These are phyloP conservation scores for Agrocybe pediades DNA, from an alignment of 768 basidiomycete genomes.

Conservation along the genomic window DNA sequence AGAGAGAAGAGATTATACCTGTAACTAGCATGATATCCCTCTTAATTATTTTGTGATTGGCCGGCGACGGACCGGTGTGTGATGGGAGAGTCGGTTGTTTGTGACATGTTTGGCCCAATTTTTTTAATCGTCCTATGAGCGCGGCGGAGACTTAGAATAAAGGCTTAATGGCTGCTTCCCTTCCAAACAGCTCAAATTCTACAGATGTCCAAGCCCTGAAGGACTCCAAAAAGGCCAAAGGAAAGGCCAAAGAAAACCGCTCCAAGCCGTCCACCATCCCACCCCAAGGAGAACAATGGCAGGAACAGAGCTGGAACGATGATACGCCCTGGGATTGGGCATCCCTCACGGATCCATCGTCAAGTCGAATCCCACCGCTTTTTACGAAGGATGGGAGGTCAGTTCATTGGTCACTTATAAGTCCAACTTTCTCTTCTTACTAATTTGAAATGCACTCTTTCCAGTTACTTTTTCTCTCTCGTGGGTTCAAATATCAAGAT, in stretches of 20 bases:
- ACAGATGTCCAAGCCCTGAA: conserved; percentile 15
- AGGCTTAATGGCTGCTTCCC: conserved; percentile 44
- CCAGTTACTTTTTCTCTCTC: conserved; percentile 88
- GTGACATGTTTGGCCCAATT: conserved; percentile 34
- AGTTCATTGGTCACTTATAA: conserved; percentile 14
- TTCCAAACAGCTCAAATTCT: conserved; percentile 33
- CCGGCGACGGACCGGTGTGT: background rate
- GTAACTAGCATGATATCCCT: background rate
- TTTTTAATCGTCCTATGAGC: conserved; percentile 28
- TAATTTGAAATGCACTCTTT: too few species aligned
- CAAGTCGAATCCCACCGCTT: conserved; percentile 67
- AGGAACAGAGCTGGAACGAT: conserved; percentile 24
- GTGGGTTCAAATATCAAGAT: conserved; percentile 84
- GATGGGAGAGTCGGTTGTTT: conserved; percentile 27
- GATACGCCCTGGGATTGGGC: conserved; percentile 65
- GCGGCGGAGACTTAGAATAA: conserved; percentile 10
- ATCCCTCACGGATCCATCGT: conserved; percentile 67
- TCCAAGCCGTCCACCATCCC: conserved; percentile 15
- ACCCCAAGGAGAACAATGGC: conserved; percentile 10
- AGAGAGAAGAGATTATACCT: background rate
- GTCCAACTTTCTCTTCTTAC: too few species aligned
- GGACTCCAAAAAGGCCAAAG: conserved; percentile 33
- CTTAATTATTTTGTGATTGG: background rate
- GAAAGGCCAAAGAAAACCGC: conserved; percentile 48
- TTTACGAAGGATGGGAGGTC: conserved; percentile 92